A percentile compares a stretch with the other conserved stretches of the same genome.
phyloP scores from a whole-genome alignment of 1,284 basidiomycete genomes.

The Leccinum fallax region DNA sequence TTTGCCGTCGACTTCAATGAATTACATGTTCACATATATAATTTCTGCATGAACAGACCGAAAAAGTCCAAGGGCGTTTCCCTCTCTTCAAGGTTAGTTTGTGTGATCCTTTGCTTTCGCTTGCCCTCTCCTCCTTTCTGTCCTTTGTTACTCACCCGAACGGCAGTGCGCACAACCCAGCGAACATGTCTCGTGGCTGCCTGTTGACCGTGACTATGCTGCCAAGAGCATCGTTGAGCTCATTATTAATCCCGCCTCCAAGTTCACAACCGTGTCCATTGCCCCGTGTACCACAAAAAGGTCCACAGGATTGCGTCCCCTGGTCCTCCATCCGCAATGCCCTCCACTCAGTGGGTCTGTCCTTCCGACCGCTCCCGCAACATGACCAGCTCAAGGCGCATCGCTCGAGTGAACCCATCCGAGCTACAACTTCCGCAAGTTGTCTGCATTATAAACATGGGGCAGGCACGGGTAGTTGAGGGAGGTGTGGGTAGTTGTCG shows the following conservation, averaged over 20 bases:
- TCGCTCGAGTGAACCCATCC: conserved; percentile 48
- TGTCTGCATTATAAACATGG: conserved; percentile 39
- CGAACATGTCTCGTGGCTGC: conserved; percentile 56
- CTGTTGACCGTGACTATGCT: conserved; percentile 50
- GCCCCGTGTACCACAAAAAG: conserved; percentile 43
- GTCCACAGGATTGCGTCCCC: too few relatives aligned
- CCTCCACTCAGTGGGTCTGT: conserved; percentile 27
- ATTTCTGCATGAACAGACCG: too few relatives aligned
- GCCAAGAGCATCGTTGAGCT: conserved; percentile 38
- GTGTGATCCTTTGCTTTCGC: not conserved
- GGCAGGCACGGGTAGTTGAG: conserved; percentile 7
- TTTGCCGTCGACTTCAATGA: too few relatives aligned
- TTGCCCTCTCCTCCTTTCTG: conserved; percentile 1
- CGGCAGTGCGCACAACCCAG: conserved; percentile 40
- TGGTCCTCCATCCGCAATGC: too few relatives aligned
- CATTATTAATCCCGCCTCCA: conserved; percentile 21
- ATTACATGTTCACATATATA: too few relatives aligned
- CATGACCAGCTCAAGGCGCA: conserved; percentile 51
- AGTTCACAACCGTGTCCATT: not conserved
- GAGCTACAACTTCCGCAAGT: conserved; percentile 41
- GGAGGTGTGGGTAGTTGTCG: too few relatives aligned
- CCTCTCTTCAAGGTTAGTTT: conserved; percentile 31
- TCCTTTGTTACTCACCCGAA: conserved; percentile 18
- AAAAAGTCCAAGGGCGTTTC: too few relatives aligned
- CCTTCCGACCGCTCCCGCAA: conserved; percentile 43